phyloP scores from a whole-genome alignment of 2,329 filamentous ascomycete genomes.

The Fusarium pseudoanthophilum region DNA sequence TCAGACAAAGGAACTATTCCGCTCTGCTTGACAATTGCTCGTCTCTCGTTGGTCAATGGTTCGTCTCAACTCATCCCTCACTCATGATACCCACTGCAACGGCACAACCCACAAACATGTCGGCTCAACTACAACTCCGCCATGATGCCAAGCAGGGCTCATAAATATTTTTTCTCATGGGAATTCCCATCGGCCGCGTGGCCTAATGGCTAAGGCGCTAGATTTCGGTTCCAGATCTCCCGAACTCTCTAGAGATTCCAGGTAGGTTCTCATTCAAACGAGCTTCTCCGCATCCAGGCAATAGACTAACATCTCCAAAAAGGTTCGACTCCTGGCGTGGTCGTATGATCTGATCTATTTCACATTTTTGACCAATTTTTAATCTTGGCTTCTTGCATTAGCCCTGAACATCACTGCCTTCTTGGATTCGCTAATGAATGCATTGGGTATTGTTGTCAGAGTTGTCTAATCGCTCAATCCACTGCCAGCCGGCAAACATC shows the following conservation, averaged over 20 bases:
- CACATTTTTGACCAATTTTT: neutral
- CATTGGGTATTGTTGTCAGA: neutral
- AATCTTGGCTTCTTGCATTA: neutral
- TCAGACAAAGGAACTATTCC: slow-evolving; percentile 15
- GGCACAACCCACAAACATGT: neutral
- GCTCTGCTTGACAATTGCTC: neutral
- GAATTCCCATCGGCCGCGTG: slow-evolving; percentile 30
- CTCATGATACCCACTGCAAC: slow-evolving; percentile 4
- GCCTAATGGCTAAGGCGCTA: slow-evolving; percentile 43
- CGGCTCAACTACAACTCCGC: neutral
- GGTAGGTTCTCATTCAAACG: slow-evolving; percentile 9
- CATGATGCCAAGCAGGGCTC: neutral
- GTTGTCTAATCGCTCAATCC: slow-evolving; percentile 2
- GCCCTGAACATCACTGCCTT: neutral
- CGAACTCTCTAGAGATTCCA: slow-evolving; percentile 41
- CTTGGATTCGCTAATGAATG: neutral
- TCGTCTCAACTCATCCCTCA: neutral
- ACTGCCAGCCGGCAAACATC: too few relatives aligned
- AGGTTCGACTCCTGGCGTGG: slow-evolving; percentile 44
- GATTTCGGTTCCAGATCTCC: slow-evolving; percentile 29
- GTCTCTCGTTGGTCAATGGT: slow-evolving; percentile 1
- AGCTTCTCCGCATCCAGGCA: neutral
- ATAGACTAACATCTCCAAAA: slow-evolving; percentile 7
- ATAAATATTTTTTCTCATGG: neutral
- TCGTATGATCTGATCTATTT: slow-evolving; percentile 24